A percentile compares a stretch with the other conserved stretches of the same genome.
Evolutionary conservation across 2,329 filamentous ascomycete species (phyloP).

Genomic region (Tothia fuscella): DNA sequence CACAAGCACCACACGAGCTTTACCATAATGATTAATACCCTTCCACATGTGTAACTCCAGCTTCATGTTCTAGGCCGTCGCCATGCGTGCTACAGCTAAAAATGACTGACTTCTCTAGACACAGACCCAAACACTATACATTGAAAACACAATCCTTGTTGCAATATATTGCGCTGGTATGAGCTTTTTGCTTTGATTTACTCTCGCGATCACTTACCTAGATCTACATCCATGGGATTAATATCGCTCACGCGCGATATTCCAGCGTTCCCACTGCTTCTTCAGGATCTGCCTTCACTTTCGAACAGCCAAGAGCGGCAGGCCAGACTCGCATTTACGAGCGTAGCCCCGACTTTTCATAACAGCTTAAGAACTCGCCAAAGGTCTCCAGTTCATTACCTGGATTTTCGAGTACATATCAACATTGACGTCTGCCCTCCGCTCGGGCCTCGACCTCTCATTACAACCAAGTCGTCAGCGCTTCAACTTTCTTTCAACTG

Average conservation of each 20-base stretch:
- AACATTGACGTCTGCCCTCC: not conserved
- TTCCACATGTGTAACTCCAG: too few relatives aligned
- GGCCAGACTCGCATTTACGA: too few relatives aligned
- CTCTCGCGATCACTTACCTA: not conserved
- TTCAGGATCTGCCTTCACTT: not conserved
- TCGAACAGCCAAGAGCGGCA: not conserved
- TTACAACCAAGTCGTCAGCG: not conserved
- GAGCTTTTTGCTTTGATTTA: constrained; percentile 1
- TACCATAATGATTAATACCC: too few relatives aligned
- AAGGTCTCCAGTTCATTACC: not conserved
- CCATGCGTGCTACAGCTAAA: too few relatives aligned
- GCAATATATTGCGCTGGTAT: not conserved
- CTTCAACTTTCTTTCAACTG: not conserved
- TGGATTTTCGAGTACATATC: constrained; percentile 1
- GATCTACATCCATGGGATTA: not conserved
- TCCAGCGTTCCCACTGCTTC: not conserved
- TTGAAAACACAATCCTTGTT: not conserved
- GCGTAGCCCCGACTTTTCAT: too few relatives aligned
- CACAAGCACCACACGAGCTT: too few relatives aligned
- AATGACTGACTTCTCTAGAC: constrained; percentile 4
- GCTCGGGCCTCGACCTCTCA: not conserved
- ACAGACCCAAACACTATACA: too few relatives aligned
- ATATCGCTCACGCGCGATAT: not conserved
- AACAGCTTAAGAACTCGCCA: too few relatives aligned
- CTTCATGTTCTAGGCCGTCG: too few relatives aligned